Evolutionary conservation across 768 basidiomycete species (phyloP), one percentile per base, ranked within the genome.

Genomic region (Auricularia heimuer): DNA sequence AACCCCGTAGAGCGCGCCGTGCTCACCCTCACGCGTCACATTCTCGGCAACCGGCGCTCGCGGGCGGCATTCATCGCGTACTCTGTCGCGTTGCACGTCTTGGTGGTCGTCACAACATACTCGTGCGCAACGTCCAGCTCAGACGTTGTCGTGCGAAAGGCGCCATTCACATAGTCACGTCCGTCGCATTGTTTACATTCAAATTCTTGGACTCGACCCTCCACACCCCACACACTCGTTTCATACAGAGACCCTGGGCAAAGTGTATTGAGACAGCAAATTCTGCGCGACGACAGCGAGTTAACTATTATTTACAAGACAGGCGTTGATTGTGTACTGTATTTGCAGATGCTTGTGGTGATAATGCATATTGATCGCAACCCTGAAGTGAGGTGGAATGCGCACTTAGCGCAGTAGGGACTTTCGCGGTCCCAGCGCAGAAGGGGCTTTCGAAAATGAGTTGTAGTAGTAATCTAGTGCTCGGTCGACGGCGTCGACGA

Each of bases 1-100:
- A 96, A 98, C 72, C 91, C 92, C 1, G 80, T 97, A 10, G 97
- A 99, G 75, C 84, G 94, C 24, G 87, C 88, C 18, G 87, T 97
- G 1, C 86, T 98, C 63, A 81, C 84, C 29, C 79, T 98, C 16
- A 96, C 97, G 0, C 86, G 90, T 62, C 81, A 86, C 11, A 88
- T 98, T 63, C 83, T 98, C 34, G 90, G 92, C 51, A 94, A 93
- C 72, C 88, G 94, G 35, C 84, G 93, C 16, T 87, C 94, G n/a
- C 81, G 97, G 70, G 89, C 88, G 21, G 83, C 90, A 54, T 98
- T 98, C 73, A 86, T 98, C 66, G 79, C 87, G 62, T 99, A 99
- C 75, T 89, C 96, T 4, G 74, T 88, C 12, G 83, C 80, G 3
- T 74, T 97, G 21, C 94, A 97, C 72, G 65, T 89, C n/a, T 77